phyloP scores from a whole-genome alignment of 169 alveolate species.

The Eimeria necatrix region DNA sequence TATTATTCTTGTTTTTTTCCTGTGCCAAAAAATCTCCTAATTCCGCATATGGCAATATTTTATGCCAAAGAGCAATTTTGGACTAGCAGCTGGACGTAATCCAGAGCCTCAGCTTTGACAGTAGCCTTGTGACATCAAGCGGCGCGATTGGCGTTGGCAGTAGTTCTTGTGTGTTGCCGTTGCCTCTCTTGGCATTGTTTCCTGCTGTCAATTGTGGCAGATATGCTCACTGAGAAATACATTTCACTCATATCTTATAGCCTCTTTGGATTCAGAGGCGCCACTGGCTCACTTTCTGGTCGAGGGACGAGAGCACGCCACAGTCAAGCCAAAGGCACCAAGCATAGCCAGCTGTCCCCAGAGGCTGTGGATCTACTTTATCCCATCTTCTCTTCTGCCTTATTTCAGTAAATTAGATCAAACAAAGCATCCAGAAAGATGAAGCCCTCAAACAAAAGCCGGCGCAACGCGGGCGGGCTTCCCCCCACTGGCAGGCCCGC shows the following conservation, averaged over 20 bases:
- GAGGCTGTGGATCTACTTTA: constrained; percentile 33
- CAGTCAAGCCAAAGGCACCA: constrained; percentile 37
- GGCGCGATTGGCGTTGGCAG: constrained; percentile 57
- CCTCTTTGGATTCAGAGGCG: neutral
- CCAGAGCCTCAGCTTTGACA: no score
- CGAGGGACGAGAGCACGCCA: constrained; percentile 34
- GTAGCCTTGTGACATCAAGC: no score
- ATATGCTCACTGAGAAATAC: neutral
- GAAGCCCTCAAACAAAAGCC: constrained; percentile 34
- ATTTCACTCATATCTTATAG: constrained; percentile 14
- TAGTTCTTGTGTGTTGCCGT: constrained; percentile 16
- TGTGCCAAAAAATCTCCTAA: no score
- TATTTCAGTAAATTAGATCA: neutral
- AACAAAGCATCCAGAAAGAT: neutral
- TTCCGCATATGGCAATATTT: no score
- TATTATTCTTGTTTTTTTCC: no score
- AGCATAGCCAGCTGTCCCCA: constrained; percentile 52
- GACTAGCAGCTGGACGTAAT: no score
- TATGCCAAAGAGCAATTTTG: no score
- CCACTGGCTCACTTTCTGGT: constrained; percentile 8
- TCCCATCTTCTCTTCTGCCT: neutral
- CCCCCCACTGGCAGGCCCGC: constrained; percentile 25
- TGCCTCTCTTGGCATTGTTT: neutral
- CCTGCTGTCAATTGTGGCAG: neutral
- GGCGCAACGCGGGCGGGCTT: constrained; percentile 19